phyloP scores from a whole-genome alignment of 1,284 basidiomycete species.

The Exsudoporus floridanus region DNA sequence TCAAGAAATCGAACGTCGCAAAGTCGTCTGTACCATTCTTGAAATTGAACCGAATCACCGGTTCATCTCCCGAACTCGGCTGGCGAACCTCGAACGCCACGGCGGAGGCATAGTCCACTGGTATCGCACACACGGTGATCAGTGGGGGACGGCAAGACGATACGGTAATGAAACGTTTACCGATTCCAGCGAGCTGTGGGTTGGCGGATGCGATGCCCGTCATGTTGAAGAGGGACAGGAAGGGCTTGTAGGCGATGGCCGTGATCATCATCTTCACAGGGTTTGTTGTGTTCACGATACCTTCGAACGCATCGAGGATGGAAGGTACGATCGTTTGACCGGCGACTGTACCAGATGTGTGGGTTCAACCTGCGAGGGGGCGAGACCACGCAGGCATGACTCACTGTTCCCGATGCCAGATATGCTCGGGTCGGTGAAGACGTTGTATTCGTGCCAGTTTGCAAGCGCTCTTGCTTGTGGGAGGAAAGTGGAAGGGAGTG shows the following conservation, averaged over 20 bases:
- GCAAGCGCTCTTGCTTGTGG: constrained; percentile 65
- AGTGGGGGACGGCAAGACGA: constrained; percentile 11
- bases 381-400: constrained; percentile 19
- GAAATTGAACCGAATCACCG: constrained; percentile 72
- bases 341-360: constrained; percentile 49
- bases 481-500: constrained; percentile 54
- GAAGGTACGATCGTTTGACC: constrained; percentile 66
- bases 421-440: constrained; percentile 59
- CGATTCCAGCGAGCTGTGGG: constrained; percentile 62
- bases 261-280: constrained; percentile 65
- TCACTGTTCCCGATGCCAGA: constrained; percentile 72
- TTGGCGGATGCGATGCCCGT: constrained; percentile 54
- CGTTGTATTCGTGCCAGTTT: constrained; percentile 72
- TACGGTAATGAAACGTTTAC: constrained; percentile 38
- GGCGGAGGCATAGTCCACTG: constrained; percentile 73
- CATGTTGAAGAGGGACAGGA: constrained; percentile 81
- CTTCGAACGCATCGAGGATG: constrained; percentile 57
- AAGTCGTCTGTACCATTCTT: constrained; percentile 72
- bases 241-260: constrained; percentile 79
- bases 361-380: constrained; percentile 9
- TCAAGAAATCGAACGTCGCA: constrained; percentile 61
- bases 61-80: constrained; percentile 41
- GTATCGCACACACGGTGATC: not conserved
- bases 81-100: constrained; percentile 70
- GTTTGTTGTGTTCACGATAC: constrained; percentile 58